Conservation (phyloP, 345 rosid species). For the Ceriops zippeliana region DNA sequence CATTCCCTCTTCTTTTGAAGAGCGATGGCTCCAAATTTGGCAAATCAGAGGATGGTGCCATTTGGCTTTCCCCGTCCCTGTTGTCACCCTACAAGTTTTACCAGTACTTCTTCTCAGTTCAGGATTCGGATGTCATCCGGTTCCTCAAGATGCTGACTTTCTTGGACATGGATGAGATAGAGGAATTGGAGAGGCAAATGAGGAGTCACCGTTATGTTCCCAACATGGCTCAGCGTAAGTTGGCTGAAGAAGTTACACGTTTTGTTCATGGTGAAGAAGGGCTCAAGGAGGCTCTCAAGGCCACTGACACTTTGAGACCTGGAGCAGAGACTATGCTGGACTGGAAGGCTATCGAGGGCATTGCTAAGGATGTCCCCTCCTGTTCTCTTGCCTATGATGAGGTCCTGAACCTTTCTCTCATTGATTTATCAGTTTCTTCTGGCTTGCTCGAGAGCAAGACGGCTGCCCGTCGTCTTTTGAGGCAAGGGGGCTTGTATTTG, state of each 20-base stretch:
- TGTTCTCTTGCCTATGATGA: slow-evolving; percentile 57
- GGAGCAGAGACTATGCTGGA: slow-evolving; percentile 90
- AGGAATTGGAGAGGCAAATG: slow-evolving; percentile 64
- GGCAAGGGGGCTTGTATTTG: slow-evolving; percentile 96
- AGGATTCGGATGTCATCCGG: slow-evolving; percentile 75
- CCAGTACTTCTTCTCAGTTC: slow-evolving; percentile 90
- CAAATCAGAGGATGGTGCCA: slow-evolving; percentile 98
- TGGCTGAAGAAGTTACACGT: slow-evolving; percentile 85
- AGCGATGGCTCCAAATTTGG: slow-evolving; percentile 92
- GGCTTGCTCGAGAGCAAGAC: slow-evolving; percentile 89
- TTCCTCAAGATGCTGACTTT: slow-evolving; percentile 77
- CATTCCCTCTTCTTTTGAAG: slow-evolving; percentile 84
- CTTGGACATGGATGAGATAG: slow-evolving; percentile 62
- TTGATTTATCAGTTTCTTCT: slow-evolving; percentile 70
- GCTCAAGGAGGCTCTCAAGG: slow-evolving; percentile 79
- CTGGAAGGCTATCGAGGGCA: slow-evolving; percentile 77
- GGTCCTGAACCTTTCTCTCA: slow-evolving; percentile 49
- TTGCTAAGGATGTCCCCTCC: slow-evolving; percentile 85
- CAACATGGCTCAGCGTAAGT: slow-evolving; percentile 62
- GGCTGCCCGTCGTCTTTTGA: slow-evolving; percentile 74
- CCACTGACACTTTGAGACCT: slow-evolving; percentile 86
- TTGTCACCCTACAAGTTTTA: slow-evolving; percentile 88
- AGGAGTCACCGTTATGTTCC: slow-evolving; percentile 63
- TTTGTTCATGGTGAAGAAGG: slow-evolving; percentile 95
- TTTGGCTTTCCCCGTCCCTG: slow-evolving; percentile 76